These are phyloP conservation scores for Ceratocystis harringtonii DNA, from an alignment of 2,329 filamentous ascomycete species.

Conservation along the genomic window DNA sequence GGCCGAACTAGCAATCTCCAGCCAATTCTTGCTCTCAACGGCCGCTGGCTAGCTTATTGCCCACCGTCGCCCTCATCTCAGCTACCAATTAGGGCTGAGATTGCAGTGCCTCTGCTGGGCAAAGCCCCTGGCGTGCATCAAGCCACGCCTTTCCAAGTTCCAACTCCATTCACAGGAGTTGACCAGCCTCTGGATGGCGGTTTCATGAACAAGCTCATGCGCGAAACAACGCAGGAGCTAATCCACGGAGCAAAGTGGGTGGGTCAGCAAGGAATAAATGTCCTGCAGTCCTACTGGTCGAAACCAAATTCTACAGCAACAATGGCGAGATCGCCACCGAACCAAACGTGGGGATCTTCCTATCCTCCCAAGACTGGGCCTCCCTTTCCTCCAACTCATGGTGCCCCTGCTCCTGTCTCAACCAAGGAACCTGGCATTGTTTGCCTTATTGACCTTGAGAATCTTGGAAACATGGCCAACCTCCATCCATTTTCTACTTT, in stretches of 20 bases:
- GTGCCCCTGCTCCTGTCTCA: constrained; percentile 40
- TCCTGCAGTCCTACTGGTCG: constrained; percentile 72
- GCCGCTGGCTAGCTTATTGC: constrained; percentile 64
- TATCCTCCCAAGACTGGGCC: constrained; percentile 23
- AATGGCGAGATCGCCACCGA: constrained; percentile 31
- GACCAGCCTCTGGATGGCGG: constrained; percentile 60
- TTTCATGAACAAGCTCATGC: constrained; percentile 60
- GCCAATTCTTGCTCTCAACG: constrained; percentile 53
- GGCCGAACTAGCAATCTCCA: constrained; percentile 35
- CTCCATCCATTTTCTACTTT: constrained; percentile 57
- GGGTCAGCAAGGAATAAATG: constrained; percentile 59
- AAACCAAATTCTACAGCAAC: constrained; percentile 27
- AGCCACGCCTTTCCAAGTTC: constrained; percentile 53
- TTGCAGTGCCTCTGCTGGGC: constrained; percentile 40
- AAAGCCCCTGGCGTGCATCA: constrained; percentile 43
- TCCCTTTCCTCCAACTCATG: constrained; percentile 65
- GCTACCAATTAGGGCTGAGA: constrained; percentile 51
- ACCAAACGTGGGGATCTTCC: constrained; percentile 31
- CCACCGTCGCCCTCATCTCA: constrained; percentile 58
- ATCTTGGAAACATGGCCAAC: constrained; percentile 36
- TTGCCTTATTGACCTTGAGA: constrained; percentile 57
- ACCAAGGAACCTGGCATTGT: constrained; percentile 57
- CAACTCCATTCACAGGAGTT: constrained; percentile 49
- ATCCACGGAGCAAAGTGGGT: constrained; percentile 63
- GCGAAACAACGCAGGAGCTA: constrained; percentile 64